Evolutionary conservation across 1,284 basidiomycete genomes (phyloP).

Genomic region (Ustilago sp.): DNA sequence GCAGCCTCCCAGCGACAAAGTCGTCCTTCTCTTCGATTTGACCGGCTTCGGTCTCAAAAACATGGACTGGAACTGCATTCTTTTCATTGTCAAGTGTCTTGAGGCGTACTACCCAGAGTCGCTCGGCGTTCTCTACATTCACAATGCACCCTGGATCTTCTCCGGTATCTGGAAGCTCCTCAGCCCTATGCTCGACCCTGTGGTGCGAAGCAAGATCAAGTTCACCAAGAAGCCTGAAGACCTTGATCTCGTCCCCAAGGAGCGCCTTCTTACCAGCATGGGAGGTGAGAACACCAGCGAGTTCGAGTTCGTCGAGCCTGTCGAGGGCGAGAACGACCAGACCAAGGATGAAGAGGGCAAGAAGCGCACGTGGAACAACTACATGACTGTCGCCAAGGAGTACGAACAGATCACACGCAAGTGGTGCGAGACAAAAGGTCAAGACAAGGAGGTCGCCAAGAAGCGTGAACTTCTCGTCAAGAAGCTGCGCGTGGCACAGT

Average conservation of each 20-base stretch:
- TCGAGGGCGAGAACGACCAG: constrained; percentile 67
- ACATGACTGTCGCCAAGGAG: constrained; percentile 60
- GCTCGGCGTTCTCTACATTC: constrained; percentile 68
- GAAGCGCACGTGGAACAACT: constrained; percentile 58
- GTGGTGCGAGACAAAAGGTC: constrained; percentile 62
- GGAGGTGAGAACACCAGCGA: constrained; percentile 53
- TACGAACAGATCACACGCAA: constrained; percentile 66
- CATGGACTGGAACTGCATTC: constrained; percentile 66
- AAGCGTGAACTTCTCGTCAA: constrained; percentile 66
- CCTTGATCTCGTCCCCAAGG: constrained; percentile 56
- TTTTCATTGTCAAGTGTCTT: constrained; percentile 64
- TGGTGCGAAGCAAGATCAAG: constrained; percentile 65
- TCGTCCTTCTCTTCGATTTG: constrained; percentile 69
- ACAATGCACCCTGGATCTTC: constrained; percentile 71
- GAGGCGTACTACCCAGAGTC: constrained; percentile 71
- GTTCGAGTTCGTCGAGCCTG: constrained; percentile 56
- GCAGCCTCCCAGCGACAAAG: constrained; percentile 69
- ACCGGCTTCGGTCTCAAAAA: constrained; percentile 65
- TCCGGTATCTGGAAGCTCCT: constrained; percentile 68
- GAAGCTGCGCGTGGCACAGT: constrained; percentile 68
- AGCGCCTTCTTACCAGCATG: constrained; percentile 53
- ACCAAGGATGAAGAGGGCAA: constrained; percentile 62
- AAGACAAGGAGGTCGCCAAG: constrained; percentile 41
- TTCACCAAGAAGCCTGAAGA: constrained; percentile 67
- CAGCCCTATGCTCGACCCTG: constrained; percentile 67